phyloP scores from a whole-genome alignment of 2,329 filamentous ascomycete species.

The Scedosporium dehoogii region DNA sequence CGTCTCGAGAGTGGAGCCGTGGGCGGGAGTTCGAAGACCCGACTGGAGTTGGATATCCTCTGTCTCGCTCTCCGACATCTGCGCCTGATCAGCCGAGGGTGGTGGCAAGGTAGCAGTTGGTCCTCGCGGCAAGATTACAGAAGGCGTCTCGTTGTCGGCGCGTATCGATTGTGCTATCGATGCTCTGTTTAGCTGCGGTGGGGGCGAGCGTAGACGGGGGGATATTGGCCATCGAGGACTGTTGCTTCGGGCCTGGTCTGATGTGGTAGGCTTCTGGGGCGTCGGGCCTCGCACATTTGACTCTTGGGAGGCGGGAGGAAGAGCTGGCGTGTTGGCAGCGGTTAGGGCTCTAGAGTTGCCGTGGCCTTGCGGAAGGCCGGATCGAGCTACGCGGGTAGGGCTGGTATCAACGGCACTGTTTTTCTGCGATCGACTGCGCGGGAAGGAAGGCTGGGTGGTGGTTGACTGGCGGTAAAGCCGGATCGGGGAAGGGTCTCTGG shows the following conservation, averaged over 20 bases:
- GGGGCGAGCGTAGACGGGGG: slow-evolving; percentile 67
- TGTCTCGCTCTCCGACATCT: slow-evolving; percentile 39
- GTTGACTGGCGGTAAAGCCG: slow-evolving; percentile 26
- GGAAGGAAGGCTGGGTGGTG: slow-evolving; percentile 22
- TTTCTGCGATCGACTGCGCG: slow-evolving; percentile 48
- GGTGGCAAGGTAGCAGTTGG: slow-evolving; percentile 36
- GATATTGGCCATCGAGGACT: slow-evolving; percentile 66
- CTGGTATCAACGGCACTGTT: slow-evolving; percentile 56
- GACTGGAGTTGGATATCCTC: slow-evolving; percentile 40
- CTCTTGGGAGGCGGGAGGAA: slow-evolving; percentile 54
- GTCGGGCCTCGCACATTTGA: slow-evolving; percentile 45
- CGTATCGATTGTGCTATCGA: slow-evolving; percentile 33
- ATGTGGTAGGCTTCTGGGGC: slow-evolving; percentile 50
- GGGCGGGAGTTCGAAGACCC: slow-evolving; percentile 50
- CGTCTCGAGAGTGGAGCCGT: slow-evolving; percentile 65
- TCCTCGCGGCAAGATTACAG: slow-evolving; percentile 43
- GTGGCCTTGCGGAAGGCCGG: slow-evolving; percentile 48
- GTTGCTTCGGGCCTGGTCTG: slow-evolving; percentile 34
- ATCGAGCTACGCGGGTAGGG: slow-evolving; percentile 42
- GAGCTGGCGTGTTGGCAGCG: slow-evolving; percentile 54
- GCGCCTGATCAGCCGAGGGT: slow-evolving; percentile 21
- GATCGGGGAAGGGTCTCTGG: slow-evolving; percentile 38
- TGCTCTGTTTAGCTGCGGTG: slow-evolving; percentile 44
- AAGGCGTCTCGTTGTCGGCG: slow-evolving; percentile 39
- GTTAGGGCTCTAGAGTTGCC: slow-evolving; percentile 59